Evolutionary conservation across 805 yeast genomes (phyloP).

Genomic region (Starmerella geochares): DNA sequence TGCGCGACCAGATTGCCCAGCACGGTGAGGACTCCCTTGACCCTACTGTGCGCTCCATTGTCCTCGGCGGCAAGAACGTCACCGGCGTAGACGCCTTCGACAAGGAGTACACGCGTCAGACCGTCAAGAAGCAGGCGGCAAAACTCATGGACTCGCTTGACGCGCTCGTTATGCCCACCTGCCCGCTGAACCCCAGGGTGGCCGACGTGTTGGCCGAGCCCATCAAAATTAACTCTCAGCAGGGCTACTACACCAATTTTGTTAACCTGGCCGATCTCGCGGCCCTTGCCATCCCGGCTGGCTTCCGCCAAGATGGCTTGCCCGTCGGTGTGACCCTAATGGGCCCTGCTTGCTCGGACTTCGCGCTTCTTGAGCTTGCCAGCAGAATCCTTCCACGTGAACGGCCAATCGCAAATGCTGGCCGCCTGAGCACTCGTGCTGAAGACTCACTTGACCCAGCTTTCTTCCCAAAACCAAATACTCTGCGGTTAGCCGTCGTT

Average conservation of each 20-base stretch:
- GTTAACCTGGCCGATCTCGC: conserved; percentile 89
- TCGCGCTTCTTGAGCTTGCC: conserved; percentile 78
- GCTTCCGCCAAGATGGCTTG: conserved; percentile 75
- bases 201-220: conserved; percentile 68
- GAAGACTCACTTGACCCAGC: conserved; percentile 14
- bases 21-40: conserved; percentile 65
- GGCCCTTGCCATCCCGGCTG: conserved; percentile 85
- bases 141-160: conserved; percentile 50
- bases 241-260: conserved; percentile 97
- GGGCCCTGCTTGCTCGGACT: conserved; percentile 75
- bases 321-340: conserved; percentile 86
- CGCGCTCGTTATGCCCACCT: conserved; percentile 80
- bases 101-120: conserved; percentile 78
- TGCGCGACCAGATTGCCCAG: conserved; percentile 54
- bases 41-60: conserved; percentile 70
- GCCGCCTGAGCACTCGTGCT: conserved; percentile 39
- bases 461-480: conserved; percentile 28
- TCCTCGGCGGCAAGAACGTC: conserved; percentile 65
- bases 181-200: conserved; percentile 83
- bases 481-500: conserved; percentile 76
- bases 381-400: conserved; percentile 46
- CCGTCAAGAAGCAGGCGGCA: conserved; percentile 55
- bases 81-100: conserved; percentile 77
- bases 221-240: conserved; percentile 68
- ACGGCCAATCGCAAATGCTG: conserved; percentile 46